phyloP scores from a whole-genome alignment of 2,329 filamentous ascomycete species.

The Trichoderma koningiopsis region DNA sequence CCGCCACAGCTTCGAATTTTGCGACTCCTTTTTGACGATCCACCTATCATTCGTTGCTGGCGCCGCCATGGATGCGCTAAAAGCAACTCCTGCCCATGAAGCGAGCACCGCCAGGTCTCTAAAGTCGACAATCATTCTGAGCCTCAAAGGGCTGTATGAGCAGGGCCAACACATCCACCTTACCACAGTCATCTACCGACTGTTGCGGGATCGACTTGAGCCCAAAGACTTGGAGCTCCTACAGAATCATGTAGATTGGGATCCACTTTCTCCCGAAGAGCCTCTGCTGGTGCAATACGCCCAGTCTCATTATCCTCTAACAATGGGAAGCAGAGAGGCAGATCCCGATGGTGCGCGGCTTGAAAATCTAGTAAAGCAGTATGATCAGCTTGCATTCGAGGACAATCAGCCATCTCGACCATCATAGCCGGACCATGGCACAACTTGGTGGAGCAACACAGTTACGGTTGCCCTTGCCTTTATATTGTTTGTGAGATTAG shows the following conservation, averaged over 20 bases:
- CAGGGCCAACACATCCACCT: conserved; percentile 22
- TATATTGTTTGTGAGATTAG: neutral
- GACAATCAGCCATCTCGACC: neutral
- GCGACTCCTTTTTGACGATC: conserved; percentile 19
- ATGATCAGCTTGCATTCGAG: neutral
- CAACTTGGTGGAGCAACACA: neutral
- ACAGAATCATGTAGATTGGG: conserved; percentile 7
- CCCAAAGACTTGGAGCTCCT: neutral
- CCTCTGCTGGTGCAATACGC: conserved; percentile 9
- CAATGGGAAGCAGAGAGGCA: neutral
- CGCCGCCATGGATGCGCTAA: conserved; percentile 9
- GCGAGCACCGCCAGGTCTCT: neutral
- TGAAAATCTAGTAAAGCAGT: conserved; percentile 11
- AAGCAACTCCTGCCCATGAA: neutral
- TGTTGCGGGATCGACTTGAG: conserved; percentile 3
- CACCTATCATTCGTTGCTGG: conserved; percentile 13
- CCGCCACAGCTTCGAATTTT: conserved; percentile 35
- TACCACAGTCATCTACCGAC: conserved; percentile 12
- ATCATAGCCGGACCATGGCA: neutral
- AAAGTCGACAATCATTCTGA: conserved; percentile 20
- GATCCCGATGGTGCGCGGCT: conserved; percentile 1
- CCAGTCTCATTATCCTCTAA: conserved; percentile 12
- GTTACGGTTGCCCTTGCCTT: neutral
- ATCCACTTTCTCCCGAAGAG: conserved; percentile 3
- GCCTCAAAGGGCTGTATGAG: conserved; percentile 20